phyloP scores from a whole-genome alignment of 805 yeast genomes.

The Myxozyma monticola region DNA sequence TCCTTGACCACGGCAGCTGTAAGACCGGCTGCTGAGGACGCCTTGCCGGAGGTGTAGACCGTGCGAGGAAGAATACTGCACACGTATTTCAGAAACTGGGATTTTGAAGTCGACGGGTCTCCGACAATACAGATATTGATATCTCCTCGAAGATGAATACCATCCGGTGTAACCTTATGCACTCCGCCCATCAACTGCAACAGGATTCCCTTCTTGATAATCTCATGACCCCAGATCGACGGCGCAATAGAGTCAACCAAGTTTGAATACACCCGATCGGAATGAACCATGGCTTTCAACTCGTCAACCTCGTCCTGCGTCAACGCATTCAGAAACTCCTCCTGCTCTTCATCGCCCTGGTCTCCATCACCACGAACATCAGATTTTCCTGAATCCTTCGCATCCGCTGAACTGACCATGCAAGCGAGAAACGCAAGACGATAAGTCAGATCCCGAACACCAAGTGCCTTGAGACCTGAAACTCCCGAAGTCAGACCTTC shows the following conservation, averaged over 20 bases:
- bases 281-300: slow-evolving; percentile 85
- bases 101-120: slow-evolving; percentile 96
- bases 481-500: slow-evolving; percentile 83
- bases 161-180: slow-evolving; percentile 89
- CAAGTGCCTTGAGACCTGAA: slow-evolving; percentile 83
- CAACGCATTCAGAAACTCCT: slow-evolving; percentile 71
- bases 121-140: slow-evolving; percentile 96
- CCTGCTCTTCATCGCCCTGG: slow-evolving; percentile 68
- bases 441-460: slow-evolving; percentile 91
- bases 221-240: slow-evolving; percentile 93
- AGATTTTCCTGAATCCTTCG: slow-evolving; percentile 39
- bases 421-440: slow-evolving; percentile 88
- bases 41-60: slow-evolving; percentile 96
- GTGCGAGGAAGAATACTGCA: slow-evolving; percentile 90
- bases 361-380: slow-evolving; percentile 45
- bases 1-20: slow-evolving; percentile 98
- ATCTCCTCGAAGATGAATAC: slow-evolving; percentile 93
- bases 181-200: slow-evolving; percentile 93
- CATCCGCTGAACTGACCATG: slow-evolving; percentile 71
- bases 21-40: slow-evolving; percentile 97
- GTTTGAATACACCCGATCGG: slow-evolving; percentile 78
- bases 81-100: slow-evolving; percentile 92
- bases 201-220: slow-evolving; percentile 86
- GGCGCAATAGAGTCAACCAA: slow-evolving; percentile 90
- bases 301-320: slow-evolving; percentile 82